phyloP scores from a whole-genome alignment of 768 basidiomycete species.

The Phaeotremella fagi region DNA sequence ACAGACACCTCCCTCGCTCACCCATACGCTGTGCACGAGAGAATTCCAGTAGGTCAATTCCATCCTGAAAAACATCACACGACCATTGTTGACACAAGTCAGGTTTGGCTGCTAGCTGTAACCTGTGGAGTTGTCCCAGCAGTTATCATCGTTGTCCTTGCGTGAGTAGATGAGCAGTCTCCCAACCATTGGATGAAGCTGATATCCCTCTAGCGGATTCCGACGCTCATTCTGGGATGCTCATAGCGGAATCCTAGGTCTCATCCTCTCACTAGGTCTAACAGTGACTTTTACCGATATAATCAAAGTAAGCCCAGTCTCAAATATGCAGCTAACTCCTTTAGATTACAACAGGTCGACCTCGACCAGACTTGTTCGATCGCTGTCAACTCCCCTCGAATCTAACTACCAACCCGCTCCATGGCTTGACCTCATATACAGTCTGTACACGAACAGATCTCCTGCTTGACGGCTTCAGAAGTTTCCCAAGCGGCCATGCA shows the following conservation, averaged over 20 bases:
- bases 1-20: conserved; percentile 39
- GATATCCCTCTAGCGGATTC: conserved; percentile 11
- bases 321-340: background rate
- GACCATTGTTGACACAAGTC: background rate
- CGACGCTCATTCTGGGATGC: conserved; percentile 39
- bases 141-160: conserved; percentile 34
- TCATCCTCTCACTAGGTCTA: conserved; percentile 37
- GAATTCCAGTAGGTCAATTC: conserved; percentile 29
- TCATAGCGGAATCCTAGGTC: conserved; percentile 37
- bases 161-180: conserved; percentile 21
- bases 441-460: conserved; percentile 37
- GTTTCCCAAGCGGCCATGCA: conserved; percentile 43
- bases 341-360: conserved; percentile 45
- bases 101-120: conserved; percentile 42
- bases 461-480: conserved; percentile 43
- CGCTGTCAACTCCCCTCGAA: conserved; percentile 40
- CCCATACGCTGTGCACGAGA: conserved; percentile 40
- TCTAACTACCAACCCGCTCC: conserved; percentile 34
- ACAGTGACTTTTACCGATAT: conserved; percentile 44
- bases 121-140: conserved; percentile 40
- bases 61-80: background rate
- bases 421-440: conserved; percentile 42
- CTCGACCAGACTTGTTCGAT: conserved; percentile 44
- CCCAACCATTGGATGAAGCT: background rate
- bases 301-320: conserved; percentile 31